Evolutionary conservation across 1,284 basidiomycete species (phyloP).

Genomic region (Mycosarcoma mackinlayi): DNA sequence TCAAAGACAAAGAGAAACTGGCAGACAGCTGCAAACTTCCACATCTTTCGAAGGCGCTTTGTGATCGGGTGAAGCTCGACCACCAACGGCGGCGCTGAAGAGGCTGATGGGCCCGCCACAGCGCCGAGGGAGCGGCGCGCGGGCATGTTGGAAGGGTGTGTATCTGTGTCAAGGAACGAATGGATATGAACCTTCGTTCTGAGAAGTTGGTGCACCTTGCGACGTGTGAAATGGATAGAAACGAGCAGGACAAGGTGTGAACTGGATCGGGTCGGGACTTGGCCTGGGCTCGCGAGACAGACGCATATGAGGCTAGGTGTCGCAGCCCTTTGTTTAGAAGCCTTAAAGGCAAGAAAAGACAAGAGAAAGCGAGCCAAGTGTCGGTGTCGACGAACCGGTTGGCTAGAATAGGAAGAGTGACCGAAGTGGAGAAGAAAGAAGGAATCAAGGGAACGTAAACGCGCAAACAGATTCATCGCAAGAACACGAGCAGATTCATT

Average conservation of each 20-base stretch:
- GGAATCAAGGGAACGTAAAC: conserved; percentile 3
- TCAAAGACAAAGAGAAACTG: conserved; percentile 67
- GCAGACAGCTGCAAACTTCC: conserved; percentile 67
- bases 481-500: too few relatives aligned
- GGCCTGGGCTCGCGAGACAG: too few relatives aligned
- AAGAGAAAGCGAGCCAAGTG: background rate
- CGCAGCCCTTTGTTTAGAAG: too few relatives aligned
- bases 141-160: conserved; percentile 21
- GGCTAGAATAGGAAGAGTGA: background rate
- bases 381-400: background rate
- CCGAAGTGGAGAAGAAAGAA: conserved; percentile 21
- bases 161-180: too few relatives aligned
- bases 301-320: too few relatives aligned
- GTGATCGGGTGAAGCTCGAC: conserved; percentile 51
- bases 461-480: background rate
- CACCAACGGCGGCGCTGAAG: conserved; percentile 17
- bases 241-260: too few relatives aligned
- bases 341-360: too few relatives aligned
- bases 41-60: conserved; percentile 54
- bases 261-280: too few relatives aligned
- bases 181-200: too few relatives aligned
- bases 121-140: conserved; percentile 35
- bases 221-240: background rate
- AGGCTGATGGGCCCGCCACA: conserved; percentile 38
- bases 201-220: too few relatives aligned